phyloP scores from a whole-genome alignment of 2,329 filamentous ascomycete genomes.

The Cladophialophora exuberans region DNA sequence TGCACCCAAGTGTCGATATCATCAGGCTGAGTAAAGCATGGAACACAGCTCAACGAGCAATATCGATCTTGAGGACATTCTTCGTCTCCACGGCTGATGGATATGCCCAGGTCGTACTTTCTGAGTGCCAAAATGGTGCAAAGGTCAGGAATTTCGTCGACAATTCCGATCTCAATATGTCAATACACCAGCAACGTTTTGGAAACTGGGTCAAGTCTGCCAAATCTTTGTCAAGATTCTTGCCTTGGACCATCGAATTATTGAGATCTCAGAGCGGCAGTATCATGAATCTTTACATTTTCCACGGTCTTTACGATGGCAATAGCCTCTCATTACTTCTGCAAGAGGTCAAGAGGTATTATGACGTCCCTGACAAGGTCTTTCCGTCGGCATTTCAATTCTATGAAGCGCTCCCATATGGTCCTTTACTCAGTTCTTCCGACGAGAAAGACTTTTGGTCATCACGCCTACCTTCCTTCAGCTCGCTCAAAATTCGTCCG shows the following conservation, averaged over 20 bases:
- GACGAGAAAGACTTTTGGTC: slow-evolving; percentile 70
- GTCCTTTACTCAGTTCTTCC: slow-evolving; percentile 62
- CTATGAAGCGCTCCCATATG: slow-evolving; percentile 67
- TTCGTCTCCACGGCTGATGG: slow-evolving; percentile 77
- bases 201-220: slow-evolving; percentile 61
- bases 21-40: slow-evolving; percentile 61
- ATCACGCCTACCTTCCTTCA: slow-evolving; percentile 33
- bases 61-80: slow-evolving; percentile 70
- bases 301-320: slow-evolving; percentile 88
- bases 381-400: slow-evolving; percentile 15
- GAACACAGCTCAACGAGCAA: slow-evolving; percentile 52
- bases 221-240: slow-evolving; percentile 38
- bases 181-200: slow-evolving; percentile 52
- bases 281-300: slow-evolving; percentile 68
- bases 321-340: slow-evolving; percentile 74
- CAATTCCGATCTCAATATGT: slow-evolving; percentile 35
- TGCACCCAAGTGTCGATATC: slow-evolving; percentile 53
- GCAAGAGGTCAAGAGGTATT: slow-evolving; percentile 58
- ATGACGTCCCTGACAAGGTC: slow-evolving; percentile 38
- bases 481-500: slow-evolving; percentile 8
- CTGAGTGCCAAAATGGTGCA: neutral
- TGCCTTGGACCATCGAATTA: slow-evolving; percentile 41
- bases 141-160: slow-evolving; percentile 43
- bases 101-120: slow-evolving; percentile 69
- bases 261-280: slow-evolving; percentile 34